Percentiles rank a stretch among this genome's conserved stretches.
Evolutionary conservation across 768 basidiomycete genomes (phyloP).

Genomic region (Boletus rubropictus): DNA sequence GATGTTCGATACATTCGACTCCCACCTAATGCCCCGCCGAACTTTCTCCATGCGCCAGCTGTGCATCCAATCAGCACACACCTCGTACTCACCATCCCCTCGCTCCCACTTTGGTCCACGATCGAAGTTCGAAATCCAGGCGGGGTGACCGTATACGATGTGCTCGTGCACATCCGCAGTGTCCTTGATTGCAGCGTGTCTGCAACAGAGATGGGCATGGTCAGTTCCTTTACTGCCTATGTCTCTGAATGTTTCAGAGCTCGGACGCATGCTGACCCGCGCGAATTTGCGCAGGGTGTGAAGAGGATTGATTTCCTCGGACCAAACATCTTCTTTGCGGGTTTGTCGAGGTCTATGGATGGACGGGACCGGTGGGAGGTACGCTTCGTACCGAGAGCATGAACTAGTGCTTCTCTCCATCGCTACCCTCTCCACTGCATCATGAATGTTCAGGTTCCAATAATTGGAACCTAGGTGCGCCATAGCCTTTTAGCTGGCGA

Average conservation of each 20-base stretch:
- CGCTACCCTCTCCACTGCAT: background rate
- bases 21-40: constrained; percentile 11
- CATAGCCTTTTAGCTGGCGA: constrained; percentile 1
- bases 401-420: background rate
- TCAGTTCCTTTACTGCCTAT: constrained; percentile 13
- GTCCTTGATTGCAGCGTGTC: constrained; percentile 24
- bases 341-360: constrained; percentile 24
- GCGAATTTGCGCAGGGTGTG: constrained; percentile 35
- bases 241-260: constrained; percentile 29
- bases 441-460: constrained; percentile 8
- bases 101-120: constrained; percentile 24
- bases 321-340: constrained; percentile 26
- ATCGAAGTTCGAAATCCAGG: constrained; percentile 27
- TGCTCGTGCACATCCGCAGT: constrained; percentile 25
- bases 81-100: constrained; percentile 19
- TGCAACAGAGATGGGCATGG: constrained; percentile 24
- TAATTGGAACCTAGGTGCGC: constrained; percentile 8
- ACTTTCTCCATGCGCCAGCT: constrained; percentile 18
- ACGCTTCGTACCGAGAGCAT: constrained; percentile 17
- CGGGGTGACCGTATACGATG: constrained; percentile 27
- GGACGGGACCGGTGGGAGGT: constrained; percentile 30
- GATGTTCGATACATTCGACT: constrained; percentile 24
- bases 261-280: constrained; percentile 26
- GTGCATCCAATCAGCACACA: constrained; percentile 15
- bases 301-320: constrained; percentile 38